Conservation (phyloP, 768 basidiomycete species). For the Pulveroboletus sp. region DNA sequence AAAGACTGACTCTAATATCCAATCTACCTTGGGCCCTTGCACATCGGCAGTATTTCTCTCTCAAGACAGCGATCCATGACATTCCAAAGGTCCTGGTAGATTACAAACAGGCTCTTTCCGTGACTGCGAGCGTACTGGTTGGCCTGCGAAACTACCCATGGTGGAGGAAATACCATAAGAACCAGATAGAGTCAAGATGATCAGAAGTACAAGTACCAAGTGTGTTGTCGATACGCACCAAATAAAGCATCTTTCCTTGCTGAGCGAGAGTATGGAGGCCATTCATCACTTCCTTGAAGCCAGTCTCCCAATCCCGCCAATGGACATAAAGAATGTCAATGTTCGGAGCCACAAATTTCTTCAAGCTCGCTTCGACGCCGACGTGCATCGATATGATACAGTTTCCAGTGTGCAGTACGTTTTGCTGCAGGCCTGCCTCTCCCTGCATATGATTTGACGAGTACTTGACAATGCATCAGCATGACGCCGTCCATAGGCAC, state of each 20-base stretch:
- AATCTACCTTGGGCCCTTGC: constrained; percentile 28
- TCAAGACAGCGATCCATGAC: constrained; percentile 45
- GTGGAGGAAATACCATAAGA: constrained; percentile 41
- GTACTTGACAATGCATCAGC: constrained; percentile 13
- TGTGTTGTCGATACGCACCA: constrained; percentile 15
- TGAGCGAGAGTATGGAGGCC: constrained; percentile 39
- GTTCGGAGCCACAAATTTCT: constrained; percentile 55
- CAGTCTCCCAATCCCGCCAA: constrained; percentile 46
- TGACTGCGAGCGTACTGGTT: constrained; percentile 49
- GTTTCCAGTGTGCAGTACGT: constrained; percentile 35
- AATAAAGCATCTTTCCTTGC: constrained; percentile 42
- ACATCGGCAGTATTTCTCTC: constrained; percentile 46
- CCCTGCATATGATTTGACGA: constrained; percentile 16
- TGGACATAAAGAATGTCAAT: constrained; percentile 57
- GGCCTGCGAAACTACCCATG: constrained; percentile 45
- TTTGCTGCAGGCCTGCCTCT: constrained; percentile 14
- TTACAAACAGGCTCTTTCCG: constrained; percentile 45
- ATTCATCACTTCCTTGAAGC: constrained; percentile 45
- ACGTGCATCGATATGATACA: constrained; percentile 32
- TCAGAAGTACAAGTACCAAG: neutral
- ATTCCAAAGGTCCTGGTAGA: constrained; percentile 50
- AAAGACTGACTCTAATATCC: neutral
- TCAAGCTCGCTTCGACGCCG: constrained; percentile 33
- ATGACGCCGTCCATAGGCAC: neutral
- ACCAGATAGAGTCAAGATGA: neutral